Percentiles rank a stretch among this genome's conserved stretches.
phyloP scores from a whole-genome alignment of 1,284 basidiomycete genomes.

The Cryptococcus neoformans region DNA sequence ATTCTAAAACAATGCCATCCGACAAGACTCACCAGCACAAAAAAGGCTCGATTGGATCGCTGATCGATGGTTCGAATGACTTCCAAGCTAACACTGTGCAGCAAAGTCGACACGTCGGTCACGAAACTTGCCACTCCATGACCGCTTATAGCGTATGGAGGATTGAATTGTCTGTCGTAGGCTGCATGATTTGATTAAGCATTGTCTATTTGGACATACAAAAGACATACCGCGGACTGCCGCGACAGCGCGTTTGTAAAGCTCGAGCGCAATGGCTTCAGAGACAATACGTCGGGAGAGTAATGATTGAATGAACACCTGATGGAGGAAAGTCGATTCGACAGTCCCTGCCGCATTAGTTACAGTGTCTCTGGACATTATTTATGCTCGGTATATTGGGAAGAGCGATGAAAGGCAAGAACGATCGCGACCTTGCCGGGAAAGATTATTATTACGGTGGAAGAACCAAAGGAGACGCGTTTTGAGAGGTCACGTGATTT shows the following conservation, averaged over 20 bases:
- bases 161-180: constrained; percentile 21
- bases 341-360: not conserved
- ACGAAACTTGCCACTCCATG: constrained; percentile 31
- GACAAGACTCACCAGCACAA: constrained; percentile 27
- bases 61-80: constrained; percentile 32
- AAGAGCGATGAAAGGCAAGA: not conserved
- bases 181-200: constrained; percentile 12
- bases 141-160: constrained; percentile 17
- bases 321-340: constrained; percentile 37
- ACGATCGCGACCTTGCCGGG: not conserved
- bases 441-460: not conserved
- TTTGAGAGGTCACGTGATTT: too few relatives aligned
- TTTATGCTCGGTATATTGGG: not conserved
- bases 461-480: too few relatives aligned
- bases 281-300: constrained; percentile 37
- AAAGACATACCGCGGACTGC: constrained; percentile 22
- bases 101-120: constrained; percentile 25
- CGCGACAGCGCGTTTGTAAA: constrained; percentile 39
- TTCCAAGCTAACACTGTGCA: constrained; percentile 36
- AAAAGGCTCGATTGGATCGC: constrained; percentile 24
- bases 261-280: constrained; percentile 34
- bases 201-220: not conserved
- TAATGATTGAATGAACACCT: constrained; percentile 41
- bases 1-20: not conserved
- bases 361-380: not conserved